Base-by-base conservation (phyloP, 768 basidiomycete species). In the Auricularia sp. region DNA sequence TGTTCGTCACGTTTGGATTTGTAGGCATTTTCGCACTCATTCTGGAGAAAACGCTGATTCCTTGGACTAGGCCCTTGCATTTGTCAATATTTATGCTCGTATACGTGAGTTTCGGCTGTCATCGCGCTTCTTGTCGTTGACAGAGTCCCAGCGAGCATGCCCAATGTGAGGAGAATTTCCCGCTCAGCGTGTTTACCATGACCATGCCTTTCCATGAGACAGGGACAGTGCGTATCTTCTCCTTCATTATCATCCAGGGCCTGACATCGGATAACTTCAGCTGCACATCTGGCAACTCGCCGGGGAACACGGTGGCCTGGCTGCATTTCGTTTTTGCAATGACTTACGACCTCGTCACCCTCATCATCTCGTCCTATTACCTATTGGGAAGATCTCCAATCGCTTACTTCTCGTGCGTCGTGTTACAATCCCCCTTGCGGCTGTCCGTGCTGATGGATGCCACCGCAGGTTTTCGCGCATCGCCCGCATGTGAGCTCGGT, bases 301-400 rank as follows among this genome's bases (percentile, higher is more conserved):
- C 65, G 56, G 66, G 65, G 70, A 63, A 67, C 45, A 66, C 79
- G 14, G 76, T 81, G 0, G 82, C 81, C 39, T 88, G 84, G 82
- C 65, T 80, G 5, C 85, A 82, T 74, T 88, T 88, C 69, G 76
- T 82, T 2, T 70, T 83, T 33, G 79, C 83, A 5, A 86, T 87
- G 65, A 62, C 78, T 8, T 89, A 83, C 71, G 87, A 89, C 69
- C 71, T 82, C 3, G 71, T 80, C 13, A 80, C 82, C 2, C 77
- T 84, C 6, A 71, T 73, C 4, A 73, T 86, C 54, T 84, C 85
- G 34, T 77, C 83, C 3, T 70, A 75, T 61, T 85, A 80, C 69
- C 73, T 89, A 21, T 71, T 69, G 79, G 79, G 65, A 62, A 76
- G 33, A 62, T 68, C 33, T 68, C 74, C 3, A 75, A 77, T n/a